Percentiles rank a stretch among this genome's conserved stretches.
phyloP scores from a whole-genome alignment of 768 basidiomycete species.

The Macrocybe gigantea region DNA sequence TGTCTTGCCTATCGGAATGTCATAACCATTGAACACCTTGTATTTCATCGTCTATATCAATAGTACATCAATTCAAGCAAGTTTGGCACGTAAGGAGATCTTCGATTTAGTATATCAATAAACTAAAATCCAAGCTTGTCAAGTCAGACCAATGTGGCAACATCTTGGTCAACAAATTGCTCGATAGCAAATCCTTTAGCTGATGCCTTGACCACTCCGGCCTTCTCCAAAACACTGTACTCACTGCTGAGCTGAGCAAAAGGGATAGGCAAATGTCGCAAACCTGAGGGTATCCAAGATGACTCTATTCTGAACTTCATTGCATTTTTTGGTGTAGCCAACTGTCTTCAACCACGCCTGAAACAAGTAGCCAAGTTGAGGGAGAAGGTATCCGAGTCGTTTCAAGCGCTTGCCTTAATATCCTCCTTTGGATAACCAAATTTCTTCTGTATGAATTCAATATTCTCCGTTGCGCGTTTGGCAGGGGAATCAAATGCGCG shows the following conservation, averaged over 20 bases:
- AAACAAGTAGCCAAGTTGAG: background rate
- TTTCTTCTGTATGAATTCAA: constrained; percentile 68
- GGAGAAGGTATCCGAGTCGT: background rate
- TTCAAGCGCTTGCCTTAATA: constrained; percentile 47
- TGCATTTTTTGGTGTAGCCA: constrained; percentile 63
- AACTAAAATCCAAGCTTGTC: background rate
- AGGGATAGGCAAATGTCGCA: constrained; percentile 13
- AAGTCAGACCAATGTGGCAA: constrained; percentile 43
- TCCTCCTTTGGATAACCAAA: constrained; percentile 85
- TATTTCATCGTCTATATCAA: too few species aligned
- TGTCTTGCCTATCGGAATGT: too few species aligned
- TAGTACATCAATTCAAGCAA: too few species aligned
- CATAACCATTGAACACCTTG: too few species aligned
- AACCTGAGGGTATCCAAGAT: constrained; percentile 68
- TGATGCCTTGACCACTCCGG: constrained; percentile 62
- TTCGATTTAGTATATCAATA: too few species aligned
- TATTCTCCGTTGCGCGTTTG: constrained; percentile 49
- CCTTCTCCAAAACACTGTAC: constrained; percentile 63
- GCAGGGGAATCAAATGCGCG: constrained; percentile 57
- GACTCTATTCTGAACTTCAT: constrained; percentile 56
- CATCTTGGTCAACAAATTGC: constrained; percentile 50
- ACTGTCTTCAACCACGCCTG: constrained; percentile 85
- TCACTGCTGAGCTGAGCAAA: background rate
- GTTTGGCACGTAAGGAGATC: too few species aligned
- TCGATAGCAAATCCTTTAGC: constrained; percentile 49